These are phyloP conservation scores for Cryphonectria carpinicola DNA, from an alignment of 2,329 filamentous ascomycete genomes.

Conservation along the genomic window DNA sequence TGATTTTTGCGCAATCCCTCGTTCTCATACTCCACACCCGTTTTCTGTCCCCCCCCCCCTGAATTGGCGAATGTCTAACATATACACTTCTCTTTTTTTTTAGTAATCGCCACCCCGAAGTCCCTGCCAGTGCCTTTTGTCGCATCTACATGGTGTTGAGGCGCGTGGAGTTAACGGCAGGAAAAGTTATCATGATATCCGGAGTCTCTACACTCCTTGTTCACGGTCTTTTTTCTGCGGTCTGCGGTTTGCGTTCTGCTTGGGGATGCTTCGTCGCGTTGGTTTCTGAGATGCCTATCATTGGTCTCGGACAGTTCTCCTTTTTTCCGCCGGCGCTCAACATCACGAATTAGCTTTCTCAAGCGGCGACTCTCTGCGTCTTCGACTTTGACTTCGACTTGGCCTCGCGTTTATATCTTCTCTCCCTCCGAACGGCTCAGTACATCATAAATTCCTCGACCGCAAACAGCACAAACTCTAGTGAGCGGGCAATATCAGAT, in stretches of 20 bases:
- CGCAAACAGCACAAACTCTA: conserved; percentile 13
- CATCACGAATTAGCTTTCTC: not conserved
- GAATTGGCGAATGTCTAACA: conserved; percentile 10
- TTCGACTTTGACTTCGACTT: conserved; percentile 19
- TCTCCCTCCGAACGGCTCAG: conserved; percentile 16
- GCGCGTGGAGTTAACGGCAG: conserved; percentile 30
- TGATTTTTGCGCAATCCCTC: not conserved
- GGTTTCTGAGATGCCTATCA: not conserved
- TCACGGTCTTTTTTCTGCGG: conserved; percentile 26
- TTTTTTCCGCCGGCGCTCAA: conserved; percentile 11
- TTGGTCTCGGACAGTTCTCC: conserved; percentile 7
- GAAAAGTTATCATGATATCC: conserved; percentile 30
- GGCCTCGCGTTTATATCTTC: conserved; percentile 1
- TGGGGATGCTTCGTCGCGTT: conserved; percentile 24
- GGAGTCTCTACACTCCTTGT: conserved; percentile 25
- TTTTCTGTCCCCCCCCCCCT: too few relatives aligned
- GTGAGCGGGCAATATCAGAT: conserved; percentile 11
- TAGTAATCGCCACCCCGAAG: conserved; percentile 26
- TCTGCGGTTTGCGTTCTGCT: conserved; percentile 27
- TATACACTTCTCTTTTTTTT: not conserved
- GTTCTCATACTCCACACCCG: not conserved
- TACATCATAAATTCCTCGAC: conserved; percentile 12
- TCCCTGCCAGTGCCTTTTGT: conserved; percentile 30
- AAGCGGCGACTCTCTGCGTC: conserved; percentile 7
- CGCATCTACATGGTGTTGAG: conserved; percentile 30